Conservation (phyloP, 2,329 filamentous ascomycete genomes). For the Plectosphaerella sp. region DNA sequence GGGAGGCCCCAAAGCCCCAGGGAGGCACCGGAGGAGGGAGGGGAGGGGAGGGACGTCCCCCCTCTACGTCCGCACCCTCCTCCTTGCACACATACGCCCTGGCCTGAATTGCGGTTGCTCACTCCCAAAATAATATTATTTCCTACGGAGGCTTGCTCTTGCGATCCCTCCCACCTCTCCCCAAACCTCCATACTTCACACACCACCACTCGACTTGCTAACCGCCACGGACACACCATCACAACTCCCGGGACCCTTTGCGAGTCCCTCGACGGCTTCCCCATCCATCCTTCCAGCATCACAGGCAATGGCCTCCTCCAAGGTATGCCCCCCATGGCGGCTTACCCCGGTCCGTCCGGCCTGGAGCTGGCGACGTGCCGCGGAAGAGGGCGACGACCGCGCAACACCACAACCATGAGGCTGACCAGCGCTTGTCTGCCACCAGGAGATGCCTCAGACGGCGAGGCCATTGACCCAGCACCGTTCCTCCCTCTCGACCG, state of each 20-base stretch:
- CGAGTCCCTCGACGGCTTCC: conserved; percentile 5
- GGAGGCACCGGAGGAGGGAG: background rate
- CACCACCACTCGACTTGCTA: background rate
- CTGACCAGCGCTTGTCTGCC: conserved; percentile 27
- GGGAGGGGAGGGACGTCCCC: background rate
- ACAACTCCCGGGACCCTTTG: background rate
- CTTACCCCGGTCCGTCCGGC: conserved; percentile 7
- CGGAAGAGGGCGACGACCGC: background rate
- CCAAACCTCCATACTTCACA: conserved; percentile 4
- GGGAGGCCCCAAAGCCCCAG: background rate
- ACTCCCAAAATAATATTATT: conserved; percentile 16
- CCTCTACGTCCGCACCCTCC: conserved; percentile 10
- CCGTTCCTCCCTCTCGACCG: conserved; percentile 55
- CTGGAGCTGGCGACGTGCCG: conserved; percentile 12
- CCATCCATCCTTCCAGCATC: conserved; percentile 18
- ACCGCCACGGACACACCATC: background rate
- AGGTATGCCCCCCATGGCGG: conserved; percentile 38
- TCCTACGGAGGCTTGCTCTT: conserved; percentile 11
- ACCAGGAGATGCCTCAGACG: conserved; percentile 59
- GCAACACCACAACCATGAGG: conserved; percentile 19
- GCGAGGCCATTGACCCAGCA: conserved; percentile 64
- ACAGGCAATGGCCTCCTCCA: conserved; percentile 58
- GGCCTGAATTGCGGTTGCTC: conserved; percentile 13
- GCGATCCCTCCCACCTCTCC: conserved; percentile 9
- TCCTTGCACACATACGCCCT: conserved; percentile 10